Conservation (phyloP, 2,329 filamentous ascomycete species). For the Aspergillus sp. region DNA sequence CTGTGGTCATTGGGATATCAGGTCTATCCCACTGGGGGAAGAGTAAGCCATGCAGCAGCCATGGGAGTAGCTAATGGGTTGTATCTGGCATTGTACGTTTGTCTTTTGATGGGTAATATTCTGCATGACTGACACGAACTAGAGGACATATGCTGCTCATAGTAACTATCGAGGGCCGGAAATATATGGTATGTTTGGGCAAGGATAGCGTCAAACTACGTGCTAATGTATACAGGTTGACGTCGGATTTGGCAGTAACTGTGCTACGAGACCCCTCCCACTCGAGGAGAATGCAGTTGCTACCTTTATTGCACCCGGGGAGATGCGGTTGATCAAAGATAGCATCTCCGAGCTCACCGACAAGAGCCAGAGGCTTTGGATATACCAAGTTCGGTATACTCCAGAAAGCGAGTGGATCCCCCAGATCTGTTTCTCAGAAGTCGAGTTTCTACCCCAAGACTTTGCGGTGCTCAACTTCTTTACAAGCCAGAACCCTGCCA, state of each 20-base stretch:
- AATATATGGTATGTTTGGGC: constrained; percentile 30
- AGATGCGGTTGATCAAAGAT: constrained; percentile 51
- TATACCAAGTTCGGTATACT: constrained; percentile 57
- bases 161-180: constrained; percentile 48
- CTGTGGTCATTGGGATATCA: constrained; percentile 49
- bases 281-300: constrained; percentile 40
- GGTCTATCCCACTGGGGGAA: constrained; percentile 53
- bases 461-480: constrained; percentile 58
- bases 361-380: constrained; percentile 50
- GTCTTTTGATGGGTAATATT: background rate
- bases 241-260: constrained; percentile 61
- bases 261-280: constrained; percentile 54
- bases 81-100: constrained; percentile 45
- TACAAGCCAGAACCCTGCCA: constrained; percentile 46
- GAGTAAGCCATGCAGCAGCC: constrained; percentile 35
- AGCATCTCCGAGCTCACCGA: constrained; percentile 43
- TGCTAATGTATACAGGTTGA: constrained; percentile 48
- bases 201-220: constrained; percentile 1
- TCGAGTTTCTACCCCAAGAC: constrained; percentile 59
- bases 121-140: background rate
- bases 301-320: constrained; percentile 48
- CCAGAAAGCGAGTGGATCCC: constrained; percentile 51
- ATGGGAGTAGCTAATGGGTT: constrained; percentile 29
- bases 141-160: constrained; percentile 58
- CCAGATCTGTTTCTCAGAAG: constrained; percentile 62